phyloP scores from a whole-genome alignment of 805 yeast genomes.

The Teunomyces funiuensis region DNA sequence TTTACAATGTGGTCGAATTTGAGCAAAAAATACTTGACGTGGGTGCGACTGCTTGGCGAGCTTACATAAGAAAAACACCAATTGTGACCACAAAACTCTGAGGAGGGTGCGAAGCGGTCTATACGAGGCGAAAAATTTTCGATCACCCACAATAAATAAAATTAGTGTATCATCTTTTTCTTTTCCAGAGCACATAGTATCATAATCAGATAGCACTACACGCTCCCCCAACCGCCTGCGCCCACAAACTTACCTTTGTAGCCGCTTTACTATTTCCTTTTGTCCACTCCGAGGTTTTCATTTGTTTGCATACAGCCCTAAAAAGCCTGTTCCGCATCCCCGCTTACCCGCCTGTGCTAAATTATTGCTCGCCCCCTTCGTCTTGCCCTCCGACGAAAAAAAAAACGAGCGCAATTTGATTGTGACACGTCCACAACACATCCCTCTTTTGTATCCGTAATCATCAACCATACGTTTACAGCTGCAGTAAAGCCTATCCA shows the following conservation, averaged over 20 bases:
- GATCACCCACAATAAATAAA: not conserved
- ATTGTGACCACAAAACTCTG: not conserved
- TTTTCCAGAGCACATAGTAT: constrained; percentile 1
- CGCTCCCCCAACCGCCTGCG: not conserved
- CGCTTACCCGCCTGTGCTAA: constrained; percentile 6
- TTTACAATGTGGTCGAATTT: constrained; percentile 3
- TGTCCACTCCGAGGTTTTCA: not conserved
- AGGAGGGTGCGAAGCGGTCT: not conserved
- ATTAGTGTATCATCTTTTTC: not conserved
- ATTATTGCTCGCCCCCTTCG: constrained; percentile 6
- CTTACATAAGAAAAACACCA: not conserved
- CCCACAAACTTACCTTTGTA: not conserved
- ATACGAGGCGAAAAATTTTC: constrained; percentile 5
- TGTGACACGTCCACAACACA: constrained; percentile 6
- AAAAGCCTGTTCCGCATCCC: constrained; percentile 2
- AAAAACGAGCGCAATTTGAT: not conserved
- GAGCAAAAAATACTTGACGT: not conserved
- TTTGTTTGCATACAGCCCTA: not conserved
- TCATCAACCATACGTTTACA: constrained; percentile 5
- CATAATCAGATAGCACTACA: constrained; percentile 1
- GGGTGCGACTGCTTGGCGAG: not conserved
- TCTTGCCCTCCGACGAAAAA: constrained; percentile 4
- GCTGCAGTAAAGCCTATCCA: not conserved
- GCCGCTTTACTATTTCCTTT: not conserved
- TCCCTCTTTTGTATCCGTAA: constrained; percentile 6